phyloP scores from a whole-genome alignment of 2,329 filamentous ascomycete species.

The Lasiodiplodia hormozganensis region DNA sequence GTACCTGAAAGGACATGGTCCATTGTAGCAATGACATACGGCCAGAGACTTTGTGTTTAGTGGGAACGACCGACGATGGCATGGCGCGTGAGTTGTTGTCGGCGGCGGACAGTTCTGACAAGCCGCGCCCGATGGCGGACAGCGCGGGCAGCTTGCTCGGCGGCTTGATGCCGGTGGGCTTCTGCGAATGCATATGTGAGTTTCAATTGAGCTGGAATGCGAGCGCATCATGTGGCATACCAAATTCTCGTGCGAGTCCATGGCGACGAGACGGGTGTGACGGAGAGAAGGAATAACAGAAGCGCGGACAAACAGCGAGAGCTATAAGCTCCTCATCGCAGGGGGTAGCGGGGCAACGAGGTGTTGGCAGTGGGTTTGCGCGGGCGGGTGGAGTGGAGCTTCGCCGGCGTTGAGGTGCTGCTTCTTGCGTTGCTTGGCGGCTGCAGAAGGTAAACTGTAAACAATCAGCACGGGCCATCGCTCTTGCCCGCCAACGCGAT shows the following conservation, averaged over 20 bases:
- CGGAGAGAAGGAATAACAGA: slow-evolving; percentile 25
- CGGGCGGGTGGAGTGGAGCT: slow-evolving; percentile 1
- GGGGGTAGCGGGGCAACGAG: slow-evolving; percentile 1
- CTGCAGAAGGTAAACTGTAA: slow-evolving; percentile 7
- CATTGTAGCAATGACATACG: slow-evolving; percentile 46
- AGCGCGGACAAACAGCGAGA: slow-evolving; percentile 24
- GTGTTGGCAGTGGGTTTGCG: background rate
- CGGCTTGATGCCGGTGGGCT: slow-evolving; percentile 43
- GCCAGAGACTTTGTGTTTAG: slow-evolving; percentile 61
- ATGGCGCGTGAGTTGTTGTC: slow-evolving; percentile 60
- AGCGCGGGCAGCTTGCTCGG: slow-evolving; percentile 42
- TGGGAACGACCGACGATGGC: slow-evolving; percentile 50
- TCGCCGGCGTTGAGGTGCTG: background rate
- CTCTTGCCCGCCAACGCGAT: background rate
- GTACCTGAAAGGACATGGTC: slow-evolving; percentile 35
- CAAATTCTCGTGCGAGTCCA: slow-evolving; percentile 28
- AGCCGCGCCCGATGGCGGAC: slow-evolving; percentile 37
- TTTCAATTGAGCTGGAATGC: slow-evolving; percentile 1
- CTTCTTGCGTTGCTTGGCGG: slow-evolving; percentile 7
- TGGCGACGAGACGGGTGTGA: slow-evolving; percentile 11
- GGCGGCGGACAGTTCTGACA: slow-evolving; percentile 60
- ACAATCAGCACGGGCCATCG: slow-evolving; percentile 2
- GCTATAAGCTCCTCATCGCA: slow-evolving; percentile 29
- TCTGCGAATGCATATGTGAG: slow-evolving; percentile 6
- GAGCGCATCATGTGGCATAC: slow-evolving; percentile 17